A percentile compares a stretch with the other conserved stretches of the same genome.
Evolutionary conservation across 2,329 filamentous ascomycete species (phyloP).

Genomic region (Ceratocystis variospora): DNA sequence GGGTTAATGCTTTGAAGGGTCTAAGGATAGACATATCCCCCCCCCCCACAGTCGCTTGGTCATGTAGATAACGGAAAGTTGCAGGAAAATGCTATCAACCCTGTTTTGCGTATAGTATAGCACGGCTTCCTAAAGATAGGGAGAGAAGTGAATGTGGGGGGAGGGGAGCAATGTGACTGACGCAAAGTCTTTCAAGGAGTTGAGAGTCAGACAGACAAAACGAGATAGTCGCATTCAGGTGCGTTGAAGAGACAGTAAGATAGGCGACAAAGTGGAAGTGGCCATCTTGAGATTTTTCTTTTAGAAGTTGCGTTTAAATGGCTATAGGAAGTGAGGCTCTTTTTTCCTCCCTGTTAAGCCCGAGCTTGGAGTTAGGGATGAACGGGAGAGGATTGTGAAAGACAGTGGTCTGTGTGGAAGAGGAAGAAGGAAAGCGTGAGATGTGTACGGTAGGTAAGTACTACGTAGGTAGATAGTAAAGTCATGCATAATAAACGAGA

Average conservation of each 20-base stretch:
- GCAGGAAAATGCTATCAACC: not conserved
- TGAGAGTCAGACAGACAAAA: not conserved
- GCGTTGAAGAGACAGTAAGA: not conserved
- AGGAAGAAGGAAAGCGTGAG: not conserved
- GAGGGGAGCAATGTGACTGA: not conserved
- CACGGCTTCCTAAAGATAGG: not conserved
- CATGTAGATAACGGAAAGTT: no score
- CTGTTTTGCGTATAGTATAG: not conserved
- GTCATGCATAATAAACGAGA: not conserved
- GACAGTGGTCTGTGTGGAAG: not conserved
- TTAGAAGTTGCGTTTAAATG: not conserved
- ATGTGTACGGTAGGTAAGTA: not conserved
- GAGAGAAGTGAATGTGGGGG: not conserved
- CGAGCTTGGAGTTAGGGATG: not conserved
- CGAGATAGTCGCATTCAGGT: not conserved
- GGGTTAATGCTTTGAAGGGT: no score
- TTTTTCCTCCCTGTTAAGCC: slow-evolving; percentile 2
- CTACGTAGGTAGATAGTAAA: not conserved
- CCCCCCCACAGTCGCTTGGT: no score
- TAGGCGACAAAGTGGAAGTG: no score
- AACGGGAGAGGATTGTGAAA: not conserved
- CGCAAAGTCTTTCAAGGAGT: not conserved
- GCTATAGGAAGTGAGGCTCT: not conserved
- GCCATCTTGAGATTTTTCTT: no score
- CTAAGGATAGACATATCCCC: no score